A percentile compares a stretch with the other conserved stretches of the same genome.
phyloP scores from a whole-genome alignment of 768 basidiomycete genomes.

The Tulasnella sp. region DNA sequence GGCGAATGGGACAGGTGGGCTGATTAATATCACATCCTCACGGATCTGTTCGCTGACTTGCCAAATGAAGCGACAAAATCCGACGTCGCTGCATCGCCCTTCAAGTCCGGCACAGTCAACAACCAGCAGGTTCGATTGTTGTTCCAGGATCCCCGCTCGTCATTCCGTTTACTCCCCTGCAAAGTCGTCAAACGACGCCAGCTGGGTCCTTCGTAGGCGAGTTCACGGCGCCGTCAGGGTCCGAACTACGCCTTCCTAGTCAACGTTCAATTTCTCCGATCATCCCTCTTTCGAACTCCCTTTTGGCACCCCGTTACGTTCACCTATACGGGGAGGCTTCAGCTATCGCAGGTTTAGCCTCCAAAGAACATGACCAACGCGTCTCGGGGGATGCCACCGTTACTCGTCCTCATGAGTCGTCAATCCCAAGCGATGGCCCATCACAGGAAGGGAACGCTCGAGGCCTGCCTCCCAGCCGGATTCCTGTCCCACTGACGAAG shows the following conservation, averaged over 20 bases:
- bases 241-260: no score
- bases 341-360: constrained; percentile 13
- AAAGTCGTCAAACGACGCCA: constrained; percentile 17
- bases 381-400: background rate
- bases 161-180: constrained; percentile 16
- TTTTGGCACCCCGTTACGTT: constrained; percentile 12
- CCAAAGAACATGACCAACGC: background rate
- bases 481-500: constrained; percentile 1
- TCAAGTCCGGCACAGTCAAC: constrained; percentile 21
- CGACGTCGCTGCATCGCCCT: constrained; percentile 10
- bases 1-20: constrained; percentile 22
- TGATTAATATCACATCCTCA: background rate
- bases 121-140: constrained; percentile 3
- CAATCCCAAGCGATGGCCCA: background rate
- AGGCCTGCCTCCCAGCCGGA: background rate
- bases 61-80: constrained; percentile 21
- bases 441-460: no score
- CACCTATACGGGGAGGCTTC: constrained; percentile 20
- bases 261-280: background rate
- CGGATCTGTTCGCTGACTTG: background rate
- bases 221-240: background rate
- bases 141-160: constrained; percentile 17
- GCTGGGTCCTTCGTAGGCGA: background rate
- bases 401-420: background rate
- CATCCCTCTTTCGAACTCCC: background rate